These are phyloP conservation scores for Pinus taeda DNA, from an alignment of 75 land plant genomes.

Conservation along the genomic window DNA sequence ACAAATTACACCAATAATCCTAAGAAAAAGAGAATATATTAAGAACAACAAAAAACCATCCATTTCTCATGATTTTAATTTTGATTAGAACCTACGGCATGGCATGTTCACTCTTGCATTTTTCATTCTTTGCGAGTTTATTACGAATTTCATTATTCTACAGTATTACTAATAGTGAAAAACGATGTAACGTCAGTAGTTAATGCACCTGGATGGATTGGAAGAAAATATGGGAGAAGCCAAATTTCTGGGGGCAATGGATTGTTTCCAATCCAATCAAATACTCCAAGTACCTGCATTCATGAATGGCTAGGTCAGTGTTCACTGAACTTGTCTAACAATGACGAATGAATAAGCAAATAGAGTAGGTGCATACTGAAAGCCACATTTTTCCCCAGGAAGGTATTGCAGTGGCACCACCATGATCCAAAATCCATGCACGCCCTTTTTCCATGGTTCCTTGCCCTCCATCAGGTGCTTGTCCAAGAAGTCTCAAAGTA, in stretches of 20 bases:
- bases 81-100: too few species aligned
- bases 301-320: background rate
- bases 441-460: constrained; percentile 78
- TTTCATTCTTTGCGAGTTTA: too few species aligned
- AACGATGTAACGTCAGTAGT: too few species aligned
- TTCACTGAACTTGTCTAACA: too few species aligned
- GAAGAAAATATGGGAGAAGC: constrained; percentile 86
- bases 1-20: too few species aligned
- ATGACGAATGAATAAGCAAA: too few species aligned
- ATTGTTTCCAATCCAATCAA: constrained; percentile 95
- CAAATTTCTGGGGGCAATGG: constrained; percentile 95
- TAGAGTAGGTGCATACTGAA: constrained; percentile 40
- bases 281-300: constrained; percentile 88
- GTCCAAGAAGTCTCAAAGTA: constrained; percentile 86
- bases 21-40: too few species aligned
- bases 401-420: constrained; percentile 78
- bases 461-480: constrained; percentile 63
- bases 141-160: too few species aligned
- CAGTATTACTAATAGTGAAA: too few species aligned
- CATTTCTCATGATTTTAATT: too few species aligned
- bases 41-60: too few species aligned
- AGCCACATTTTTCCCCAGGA: constrained; percentile 99
- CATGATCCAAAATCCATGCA: constrained; percentile 87
- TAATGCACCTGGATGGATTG: constrained; percentile 87
- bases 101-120: too few species aligned